A percentile compares a stretch with the other conserved stretches of the same genome.
These are phyloP conservation scores for Nyctanthes arbortristis DNA, from an alignment of 257 asterid species.

Conservation along the genomic window DNA sequence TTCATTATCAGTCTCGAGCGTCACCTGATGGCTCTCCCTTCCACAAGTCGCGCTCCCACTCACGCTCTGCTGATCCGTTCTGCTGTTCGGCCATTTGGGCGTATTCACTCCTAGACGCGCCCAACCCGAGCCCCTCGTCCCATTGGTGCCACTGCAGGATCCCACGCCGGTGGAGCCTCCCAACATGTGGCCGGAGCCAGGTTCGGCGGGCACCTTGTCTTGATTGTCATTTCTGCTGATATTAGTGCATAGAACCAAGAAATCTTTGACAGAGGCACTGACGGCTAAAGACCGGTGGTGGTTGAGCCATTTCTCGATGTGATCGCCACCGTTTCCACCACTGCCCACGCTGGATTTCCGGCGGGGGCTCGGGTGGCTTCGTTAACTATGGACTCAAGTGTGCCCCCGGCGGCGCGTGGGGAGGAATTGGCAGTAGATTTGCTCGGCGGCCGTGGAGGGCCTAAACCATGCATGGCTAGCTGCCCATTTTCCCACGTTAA, in stretches of 20 bases:
- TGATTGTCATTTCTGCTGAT: not conserved
- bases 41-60: conserved; percentile 61
- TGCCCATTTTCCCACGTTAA: conserved; percentile 77
- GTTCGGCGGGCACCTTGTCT: too few species aligned
- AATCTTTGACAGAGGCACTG: conserved; percentile 46
- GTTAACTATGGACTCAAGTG: conserved; percentile 82
- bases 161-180: conserved; percentile 54
- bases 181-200: too few species aligned
- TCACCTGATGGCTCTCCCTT: conserved; percentile 50
- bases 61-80: conserved; percentile 37
- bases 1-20: conserved; percentile 53
- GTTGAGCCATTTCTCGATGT: conserved; percentile 59
- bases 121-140: conserved; percentile 17
- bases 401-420: conserved; percentile 64
- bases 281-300: conserved; percentile 20
- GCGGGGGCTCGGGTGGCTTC: conserved; percentile 57
- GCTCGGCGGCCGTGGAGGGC: conserved; percentile 42
- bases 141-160: conserved; percentile 57
- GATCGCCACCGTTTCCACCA: conserved; percentile 21
- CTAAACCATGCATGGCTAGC: conserved; percentile 63
- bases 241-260: conserved; percentile 66
- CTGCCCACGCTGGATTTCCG: conserved; percentile 27
- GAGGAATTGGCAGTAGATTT: conserved; percentile 18
- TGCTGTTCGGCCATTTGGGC: conserved; percentile 24
- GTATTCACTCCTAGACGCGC: conserved; percentile 28